Evolutionary conservation across 2,329 filamentous ascomycete genomes (phyloP).

Genomic region (Hymenoscyphus salicellus): DNA sequence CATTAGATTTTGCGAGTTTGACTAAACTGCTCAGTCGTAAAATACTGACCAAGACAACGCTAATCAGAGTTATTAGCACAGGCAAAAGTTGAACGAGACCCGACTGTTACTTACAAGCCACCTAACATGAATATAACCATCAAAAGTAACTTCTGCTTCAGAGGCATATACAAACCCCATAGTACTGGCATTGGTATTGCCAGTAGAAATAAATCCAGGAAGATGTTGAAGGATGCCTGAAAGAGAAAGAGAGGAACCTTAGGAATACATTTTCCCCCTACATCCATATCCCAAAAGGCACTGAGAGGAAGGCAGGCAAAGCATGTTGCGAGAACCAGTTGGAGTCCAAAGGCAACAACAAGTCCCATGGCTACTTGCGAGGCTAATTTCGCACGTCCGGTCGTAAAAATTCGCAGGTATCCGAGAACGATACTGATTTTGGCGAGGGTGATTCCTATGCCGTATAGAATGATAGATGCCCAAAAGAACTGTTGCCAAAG

Average conservation of each 20-base stretch:
- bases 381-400: neutral
- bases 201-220: neutral
- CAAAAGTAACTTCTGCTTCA: neutral
- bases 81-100: neutral
- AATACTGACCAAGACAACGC: neutral
- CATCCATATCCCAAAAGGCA: neutral
- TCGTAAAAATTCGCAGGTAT: neutral
- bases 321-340: neutral
- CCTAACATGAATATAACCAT: neutral
- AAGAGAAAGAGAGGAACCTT: neutral
- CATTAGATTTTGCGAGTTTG: neutral
- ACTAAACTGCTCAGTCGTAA: neutral
- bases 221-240: neutral
- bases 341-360: neutral
- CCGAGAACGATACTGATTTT: neutral
- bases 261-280: neutral
- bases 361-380: neutral
- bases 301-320: neutral
- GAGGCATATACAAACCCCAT: neutral
- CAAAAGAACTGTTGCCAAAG: neutral
- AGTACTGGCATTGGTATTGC: neutral
- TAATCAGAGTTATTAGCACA: neutral
- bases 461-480: neutral
- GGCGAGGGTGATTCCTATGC: neutral
- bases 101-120: neutral